Evolutionary conservation across 129 eudicot genomes (phyloP), one percentile per base, ranked within the genome.

Genomic region (Tanacetum coccineum): DNA sequence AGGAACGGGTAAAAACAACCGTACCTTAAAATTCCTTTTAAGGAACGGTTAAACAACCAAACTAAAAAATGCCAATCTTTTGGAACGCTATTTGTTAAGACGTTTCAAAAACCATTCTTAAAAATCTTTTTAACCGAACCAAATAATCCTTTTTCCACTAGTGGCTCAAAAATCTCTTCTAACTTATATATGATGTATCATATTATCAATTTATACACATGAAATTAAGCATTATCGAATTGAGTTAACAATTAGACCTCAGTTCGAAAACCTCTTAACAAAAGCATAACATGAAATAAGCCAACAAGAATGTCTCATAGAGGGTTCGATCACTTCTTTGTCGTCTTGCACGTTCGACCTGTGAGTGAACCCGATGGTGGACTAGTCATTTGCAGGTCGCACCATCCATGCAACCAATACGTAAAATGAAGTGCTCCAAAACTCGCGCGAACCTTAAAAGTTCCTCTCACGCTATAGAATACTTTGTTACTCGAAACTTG

Each of bases 371-470:
- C 92, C 0, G 77, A 79, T 1, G 99, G 99, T 4, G 96, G 99
- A 57, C 99, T 82, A 6, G 85, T 84, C 87, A 93, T 77, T 82
- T 88, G 95, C 70, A 93, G 42, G 32, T 83, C 86, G 78, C 98
- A 93, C 4, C 62, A 69, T 10, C 78, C 72, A 42, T 89, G 89
- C 79, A 88, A 81, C 92, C 86, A 76, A 59, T 89, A 93, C 12
- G 87, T 70, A 62, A 69, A 88, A 32, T 81, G 96, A 77, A 87
- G 22, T 63, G 69, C 20, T 50, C 99, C 96, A 19, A 82, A 59
- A 53, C 75, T 89, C 2, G 76, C 85, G 32, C 78, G 84, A 19
- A 93, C 92, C 76, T 76, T 82, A 45, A 93, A 93, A 54, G 76
- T 81, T 14, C 86, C 99, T 73, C 70, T 76, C 11, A 93, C 76